Evolutionary conservation across 2,329 filamentous ascomycete genomes (phyloP), one percentile per base, ranked within the genome.

Genomic region (Cytospora leucostoma): DNA sequence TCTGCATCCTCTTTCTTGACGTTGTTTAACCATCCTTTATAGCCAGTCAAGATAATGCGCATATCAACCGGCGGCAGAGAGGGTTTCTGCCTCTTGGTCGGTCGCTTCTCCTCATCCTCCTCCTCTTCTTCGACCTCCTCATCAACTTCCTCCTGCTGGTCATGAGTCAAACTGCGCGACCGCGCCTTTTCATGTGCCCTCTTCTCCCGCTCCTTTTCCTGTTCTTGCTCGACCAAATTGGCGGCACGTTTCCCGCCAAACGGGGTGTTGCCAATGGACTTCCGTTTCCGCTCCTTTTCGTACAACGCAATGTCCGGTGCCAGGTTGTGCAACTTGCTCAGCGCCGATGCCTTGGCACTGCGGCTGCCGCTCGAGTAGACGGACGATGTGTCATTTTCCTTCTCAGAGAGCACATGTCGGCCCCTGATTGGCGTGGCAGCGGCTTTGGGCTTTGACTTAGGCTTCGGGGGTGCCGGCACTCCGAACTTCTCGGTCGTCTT

Each of bases 281-380:
- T 75, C 21, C 95, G 87, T 78, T 96, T 97, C 79, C 86, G 92
- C 77, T 99, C 95, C 73, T 95, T 97, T 72, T 98, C 90, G 71
- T 95, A 99, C 37, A 96, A 79, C 2, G 89, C 89, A 71, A 98
- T 93, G 72, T 99, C 95, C 0, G 89, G 85, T 0, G 91, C 93
- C 63, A 94, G 80, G 40, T 86, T 84, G 60, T 95, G 91, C 8
- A 98, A 78, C 67, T 86, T 88, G 38, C 88, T 85, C n/a, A 89
- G 78, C 13, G 95, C 95, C 71, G 90, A 89, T 49, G 90, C 88
- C 74, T 98, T 99, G 15, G 95, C 94, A 70, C 92, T 95, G 61
- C 95, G 88, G 68, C 91, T 91, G 33, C 88, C 88, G 1, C 88
- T 90, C 3, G 89, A 84, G 44, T 78, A 69, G 1, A 78, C 82